A percentile compares a stretch with the other conserved stretches of the same genome.
Evolutionary conservation across 768 basidiomycete species (phyloP).

Genomic region (Phallus indusiatus): DNA sequence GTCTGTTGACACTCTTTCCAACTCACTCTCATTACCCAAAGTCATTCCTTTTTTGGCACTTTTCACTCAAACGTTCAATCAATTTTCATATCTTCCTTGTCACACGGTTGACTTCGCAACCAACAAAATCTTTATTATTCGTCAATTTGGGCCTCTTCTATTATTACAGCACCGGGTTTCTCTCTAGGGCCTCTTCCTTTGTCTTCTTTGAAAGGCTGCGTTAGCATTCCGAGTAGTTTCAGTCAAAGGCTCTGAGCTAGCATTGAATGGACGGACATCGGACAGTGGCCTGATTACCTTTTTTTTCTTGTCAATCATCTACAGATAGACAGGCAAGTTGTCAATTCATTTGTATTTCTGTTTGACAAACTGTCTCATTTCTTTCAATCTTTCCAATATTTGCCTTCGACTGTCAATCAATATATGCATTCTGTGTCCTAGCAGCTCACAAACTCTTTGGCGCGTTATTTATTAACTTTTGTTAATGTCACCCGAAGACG

Average conservation of each 20-base stretch:
- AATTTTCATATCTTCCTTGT: background rate
- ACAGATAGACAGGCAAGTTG: background rate
- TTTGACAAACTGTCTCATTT: background rate
- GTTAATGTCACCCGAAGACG: background rate
- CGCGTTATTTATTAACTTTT: slow-evolving; percentile 9
- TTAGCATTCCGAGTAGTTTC: too few species aligned
- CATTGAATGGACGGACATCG: too few species aligned
- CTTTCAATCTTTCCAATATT: background rate
- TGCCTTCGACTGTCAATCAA: background rate
- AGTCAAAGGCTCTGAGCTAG: too few species aligned
- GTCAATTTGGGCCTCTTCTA: background rate
- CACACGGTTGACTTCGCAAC: background rate
- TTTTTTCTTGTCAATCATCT: background rate
- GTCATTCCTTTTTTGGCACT: background rate
- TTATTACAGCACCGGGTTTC: background rate
- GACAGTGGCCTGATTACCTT: background rate
- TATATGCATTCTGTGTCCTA: background rate
- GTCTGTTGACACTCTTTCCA: background rate
- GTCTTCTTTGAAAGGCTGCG: too few species aligned
- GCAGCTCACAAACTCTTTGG: slow-evolving; percentile 18
- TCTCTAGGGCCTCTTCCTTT: too few species aligned
- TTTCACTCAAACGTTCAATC: background rate
- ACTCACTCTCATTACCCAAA: background rate
- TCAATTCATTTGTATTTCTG: background rate
- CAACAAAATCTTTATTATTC: background rate